These are phyloP conservation scores for Geotrichum restrictum DNA, from an alignment of 1,139 yeast species.

Conservation along the genomic window DNA sequence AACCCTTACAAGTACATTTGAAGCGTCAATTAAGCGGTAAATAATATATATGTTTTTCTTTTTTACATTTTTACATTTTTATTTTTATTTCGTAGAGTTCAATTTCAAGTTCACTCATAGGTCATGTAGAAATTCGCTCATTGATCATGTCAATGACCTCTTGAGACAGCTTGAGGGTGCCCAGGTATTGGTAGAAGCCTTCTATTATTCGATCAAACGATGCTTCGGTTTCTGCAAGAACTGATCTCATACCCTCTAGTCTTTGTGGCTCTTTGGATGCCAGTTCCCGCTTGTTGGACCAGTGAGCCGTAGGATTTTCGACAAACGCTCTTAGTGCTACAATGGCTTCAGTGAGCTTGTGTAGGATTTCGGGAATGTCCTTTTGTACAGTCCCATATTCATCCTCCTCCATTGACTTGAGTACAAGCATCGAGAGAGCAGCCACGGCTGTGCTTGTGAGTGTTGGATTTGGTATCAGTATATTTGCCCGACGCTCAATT, in stretches of 20 bases:
- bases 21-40: too few species aligned
- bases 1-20: conserved; percentile 80
- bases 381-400: conserved; percentile 41
- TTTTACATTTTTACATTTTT: too few species aligned
- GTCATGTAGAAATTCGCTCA: conserved; percentile 1
- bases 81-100: not conserved
- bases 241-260: conserved; percentile 1
- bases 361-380: conserved; percentile 37
- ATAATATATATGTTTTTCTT: too few species aligned
- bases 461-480: conserved; percentile 32
- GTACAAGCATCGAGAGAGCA: conserved; percentile 32
- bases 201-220: conserved; percentile 13
- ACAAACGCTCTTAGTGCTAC: conserved; percentile 30
- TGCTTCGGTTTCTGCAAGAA: conserved; percentile 11
- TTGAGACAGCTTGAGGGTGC: conserved; percentile 7
- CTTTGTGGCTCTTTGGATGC: not conserved
- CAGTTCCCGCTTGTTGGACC: conserved; percentile 33
- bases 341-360: conserved; percentile 31
- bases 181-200: conserved; percentile 14
- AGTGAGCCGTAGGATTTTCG: conserved; percentile 36
- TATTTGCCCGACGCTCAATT: conserved; percentile 31
- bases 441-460: conserved; percentile 32
- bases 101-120: not conserved
- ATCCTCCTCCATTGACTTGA: conserved; percentile 38
- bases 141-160: conserved; percentile 15